Evolutionary conservation across 768 basidiomycete species (phyloP), one percentile per base, ranked within the genome.

Genomic region (Royoungia palumana): DNA sequence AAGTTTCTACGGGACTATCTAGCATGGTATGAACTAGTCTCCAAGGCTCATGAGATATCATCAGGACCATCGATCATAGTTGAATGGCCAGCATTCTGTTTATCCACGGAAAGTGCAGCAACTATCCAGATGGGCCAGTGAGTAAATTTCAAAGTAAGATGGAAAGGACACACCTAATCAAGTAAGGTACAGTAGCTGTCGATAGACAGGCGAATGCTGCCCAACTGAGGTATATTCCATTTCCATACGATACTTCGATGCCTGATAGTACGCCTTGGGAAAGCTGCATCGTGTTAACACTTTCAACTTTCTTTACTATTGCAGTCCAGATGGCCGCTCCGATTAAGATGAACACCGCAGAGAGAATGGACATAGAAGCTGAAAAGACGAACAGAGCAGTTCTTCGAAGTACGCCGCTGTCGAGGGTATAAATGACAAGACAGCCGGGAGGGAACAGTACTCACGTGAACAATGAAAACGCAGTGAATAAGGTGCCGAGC

Each of bases 51-150:
- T 54, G 17, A 54, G 24, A 52, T 50, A 41, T 57, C 58, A n/a
- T 64, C 44, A 46, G 47, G 55, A 48, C 50, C 46, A 49, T 54
- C 44, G 27, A 11, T 44, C 49, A 36, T 54, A 36, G 27, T 53
- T n/a, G 54, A 57, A 63, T 67, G 63, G 14, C 61, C 51, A 53
- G 60, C 68, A 70, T 57, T 51, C 46, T 45, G 34, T 41, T 72
- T 61, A 87, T 70, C 87, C 84, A 54, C 87, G 81, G 70, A 75
- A 90, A 46, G 89, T 90, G 69, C 86, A 89, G 60, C 87, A 90
- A 56, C 88, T 90, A 54, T n/a, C 24, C 38, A 35, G 22, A 54
- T 6, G 17, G n/a, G 25, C 41, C 19, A 11, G 21, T 47, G 22
- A 49, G 43, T 35, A 37, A n/a, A n/a, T 38, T 22, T 24, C 34